A percentile compares a stretch with the other conserved stretches of the same genome.
These are phyloP conservation scores for Ceratocystis smalleyi DNA, from an alignment of 2,329 filamentous ascomycete genomes.

Conservation along the genomic window DNA sequence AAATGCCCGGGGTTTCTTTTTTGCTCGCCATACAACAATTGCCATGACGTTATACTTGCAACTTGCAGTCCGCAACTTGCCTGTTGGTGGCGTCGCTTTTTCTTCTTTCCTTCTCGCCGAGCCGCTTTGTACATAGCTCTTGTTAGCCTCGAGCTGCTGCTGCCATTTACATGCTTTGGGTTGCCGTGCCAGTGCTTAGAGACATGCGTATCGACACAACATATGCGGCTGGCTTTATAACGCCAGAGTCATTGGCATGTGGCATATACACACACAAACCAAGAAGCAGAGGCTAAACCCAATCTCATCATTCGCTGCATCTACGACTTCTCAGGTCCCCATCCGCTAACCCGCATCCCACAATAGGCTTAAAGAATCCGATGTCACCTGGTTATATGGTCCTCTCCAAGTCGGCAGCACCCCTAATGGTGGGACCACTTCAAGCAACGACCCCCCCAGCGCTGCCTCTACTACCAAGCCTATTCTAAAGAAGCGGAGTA, in stretches of 20 bases:
- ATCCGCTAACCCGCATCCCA: background rate
- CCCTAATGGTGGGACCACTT: conserved; percentile 33
- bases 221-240: background rate
- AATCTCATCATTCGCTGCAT: background rate
- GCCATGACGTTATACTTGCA: background rate
- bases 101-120: background rate
- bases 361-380: conserved; percentile 80
- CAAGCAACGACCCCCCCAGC: conserved; percentile 30
- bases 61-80: background rate
- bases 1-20: background rate
- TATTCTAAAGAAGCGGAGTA: conserved; percentile 90
- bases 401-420: conserved; percentile 62
- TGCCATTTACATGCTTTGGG: background rate
- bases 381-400: conserved; percentile 95
- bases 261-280: background rate
- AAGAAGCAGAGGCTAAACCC: background rate
- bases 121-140: background rate
- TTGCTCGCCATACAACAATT: background rate
- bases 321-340: background rate
- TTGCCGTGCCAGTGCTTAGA: background rate
- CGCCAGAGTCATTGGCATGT: background rate
- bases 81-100: background rate
- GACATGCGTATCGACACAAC: background rate
- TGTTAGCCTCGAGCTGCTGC: background rate
- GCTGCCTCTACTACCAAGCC: conserved; percentile 73